Conservation (phyloP, 805 yeast species). For the Candida oleophila region DNA sequence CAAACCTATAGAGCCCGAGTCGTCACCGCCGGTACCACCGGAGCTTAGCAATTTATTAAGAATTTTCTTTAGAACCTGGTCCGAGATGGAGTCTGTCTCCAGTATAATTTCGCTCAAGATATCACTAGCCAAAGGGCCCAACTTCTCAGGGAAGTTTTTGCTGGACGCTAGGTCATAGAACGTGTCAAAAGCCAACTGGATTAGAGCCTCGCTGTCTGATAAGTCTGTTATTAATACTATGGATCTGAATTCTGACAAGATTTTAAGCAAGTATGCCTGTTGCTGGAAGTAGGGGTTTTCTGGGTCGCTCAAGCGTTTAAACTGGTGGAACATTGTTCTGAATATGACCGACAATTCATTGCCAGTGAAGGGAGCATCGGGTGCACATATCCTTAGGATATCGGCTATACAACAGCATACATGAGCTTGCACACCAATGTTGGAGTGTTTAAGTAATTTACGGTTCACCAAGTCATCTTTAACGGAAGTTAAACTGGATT, state of each 20-base stretch:
- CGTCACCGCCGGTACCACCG: constrained; percentile 11
- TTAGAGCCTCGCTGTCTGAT: constrained; percentile 56
- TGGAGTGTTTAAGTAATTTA: constrained; percentile 60
- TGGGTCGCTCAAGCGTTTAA: constrained; percentile 51
- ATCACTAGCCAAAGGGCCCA: constrained; percentile 65
- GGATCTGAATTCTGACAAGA: constrained; percentile 73
- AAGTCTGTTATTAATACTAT: constrained; percentile 74
- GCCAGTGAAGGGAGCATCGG: constrained; percentile 83
- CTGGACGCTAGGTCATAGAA: constrained; percentile 56
- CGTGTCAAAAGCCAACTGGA: constrained; percentile 54
- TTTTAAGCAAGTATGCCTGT: constrained; percentile 61
- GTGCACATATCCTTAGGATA: constrained; percentile 75
- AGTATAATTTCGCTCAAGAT: constrained; percentile 73
- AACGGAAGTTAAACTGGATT: constrained; percentile 38
- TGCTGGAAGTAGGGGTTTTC: constrained; percentile 63
- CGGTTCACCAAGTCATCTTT: constrained; percentile 54
- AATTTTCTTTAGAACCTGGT: constrained; percentile 57
- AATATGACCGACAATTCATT: constrained; percentile 63
- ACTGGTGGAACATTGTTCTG: constrained; percentile 61
- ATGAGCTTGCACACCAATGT: constrained; percentile 66
- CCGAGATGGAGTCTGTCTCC: constrained; percentile 67
- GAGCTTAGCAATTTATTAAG: constrained; percentile 37
- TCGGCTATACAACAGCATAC: constrained; percentile 76
- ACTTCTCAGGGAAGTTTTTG: constrained; percentile 45
- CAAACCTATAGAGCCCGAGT: constrained; percentile 4